Evolutionary conservation across 345 rosid species (phyloP), one percentile per base, ranked within the genome.

Genomic region (Hibiscus tridactylites): DNA sequence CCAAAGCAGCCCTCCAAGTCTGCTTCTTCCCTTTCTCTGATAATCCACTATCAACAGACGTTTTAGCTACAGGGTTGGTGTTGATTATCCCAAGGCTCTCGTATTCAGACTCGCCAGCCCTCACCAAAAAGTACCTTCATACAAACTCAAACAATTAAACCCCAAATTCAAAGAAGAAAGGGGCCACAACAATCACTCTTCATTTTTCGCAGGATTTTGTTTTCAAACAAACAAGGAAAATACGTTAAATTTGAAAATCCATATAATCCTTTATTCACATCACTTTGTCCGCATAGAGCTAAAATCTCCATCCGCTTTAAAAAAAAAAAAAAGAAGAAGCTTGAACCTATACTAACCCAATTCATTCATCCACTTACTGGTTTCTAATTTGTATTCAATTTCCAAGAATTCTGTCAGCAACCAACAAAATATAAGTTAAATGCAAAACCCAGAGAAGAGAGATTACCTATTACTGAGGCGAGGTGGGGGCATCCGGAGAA

Each of bases 21-120:
- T 91, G 98, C 72, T 86, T 93, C 90, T 87, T 93, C 78, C 98
- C 97, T 60, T 75, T 86, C 71, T 89, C 96, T 0, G 97, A 93
- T 75, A 93, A 76, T 50, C 96, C 98, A 12, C 74, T 93, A 64
- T 91, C 97, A 1, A 93, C 90, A 0, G 98, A 91, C 31, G 98
- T 93, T 85, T 93, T 91, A 0, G 90, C 86, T 1, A 89, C 97
- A 1, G 93, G 93, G 71, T 93, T 93, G n/a, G 92, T 91, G 84
- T 91, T 93, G 80, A 93, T 90, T 73, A 91, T 76, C 76, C 97
- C 96, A 11, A 83, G 66, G 74, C 88, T 84, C 78, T 91, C 98
- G 71, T 66, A 93, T 75, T 87, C 90, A 7, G 98, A 93, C 80
- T 89, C 96, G 21, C 97, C 98, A 61, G 98, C 93, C 80, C 97